These are phyloP conservation scores for Sparassis latifolia DNA, from an alignment of 1,284 basidiomycete genomes.

Conservation along the genomic window DNA sequence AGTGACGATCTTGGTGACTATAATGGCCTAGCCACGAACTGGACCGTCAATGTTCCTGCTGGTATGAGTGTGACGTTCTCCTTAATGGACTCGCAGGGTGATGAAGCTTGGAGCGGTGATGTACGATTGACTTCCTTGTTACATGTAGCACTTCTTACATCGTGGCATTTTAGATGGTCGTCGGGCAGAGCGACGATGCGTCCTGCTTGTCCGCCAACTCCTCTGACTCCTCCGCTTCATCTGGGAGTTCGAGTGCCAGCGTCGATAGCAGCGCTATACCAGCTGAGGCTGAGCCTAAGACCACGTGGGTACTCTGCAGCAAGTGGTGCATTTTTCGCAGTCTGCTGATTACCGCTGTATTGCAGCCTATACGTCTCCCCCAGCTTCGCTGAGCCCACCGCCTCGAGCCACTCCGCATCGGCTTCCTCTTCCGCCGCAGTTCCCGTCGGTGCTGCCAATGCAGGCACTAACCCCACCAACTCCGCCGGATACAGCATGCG, in stretches of 20 bases:
- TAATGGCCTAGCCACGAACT: slow-evolving; percentile 35
- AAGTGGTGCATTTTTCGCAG: too few species aligned
- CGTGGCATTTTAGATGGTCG: slow-evolving; percentile 40
- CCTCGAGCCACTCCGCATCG: not conserved
- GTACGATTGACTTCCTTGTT: slow-evolving; percentile 32
- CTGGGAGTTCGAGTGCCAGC: slow-evolving; percentile 3
- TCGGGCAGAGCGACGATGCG: slow-evolving; percentile 39
- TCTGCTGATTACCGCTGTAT: too few species aligned
- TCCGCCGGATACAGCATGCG: slow-evolving; percentile 22
- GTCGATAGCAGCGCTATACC: slow-evolving; percentile 9
- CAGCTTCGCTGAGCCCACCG: too few species aligned
- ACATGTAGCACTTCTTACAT: not conserved
- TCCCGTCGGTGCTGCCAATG: slow-evolving; percentile 48
- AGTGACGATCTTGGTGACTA: slow-evolving; percentile 57
- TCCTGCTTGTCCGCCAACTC: slow-evolving; percentile 37
- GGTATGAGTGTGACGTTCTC: slow-evolving; percentile 47
- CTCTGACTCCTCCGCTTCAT: slow-evolving; percentile 7
- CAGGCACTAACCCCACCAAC: slow-evolving; percentile 29
- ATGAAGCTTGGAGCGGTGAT: slow-evolving; percentile 58
- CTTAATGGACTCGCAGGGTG: slow-evolving; percentile 43
- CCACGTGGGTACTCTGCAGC: not conserved
- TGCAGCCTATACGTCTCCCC: too few species aligned
- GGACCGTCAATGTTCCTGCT: slow-evolving; percentile 40
- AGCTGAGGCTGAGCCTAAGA: slow-evolving; percentile 6
- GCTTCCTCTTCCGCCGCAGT: slow-evolving; percentile 13